Percentiles rank a stretch among this genome's conserved stretches.
These are phyloP conservation scores for Ophidiomyces ophidiicola DNA, from an alignment of 2,329 filamentous ascomycete species.

Conservation along the genomic window DNA sequence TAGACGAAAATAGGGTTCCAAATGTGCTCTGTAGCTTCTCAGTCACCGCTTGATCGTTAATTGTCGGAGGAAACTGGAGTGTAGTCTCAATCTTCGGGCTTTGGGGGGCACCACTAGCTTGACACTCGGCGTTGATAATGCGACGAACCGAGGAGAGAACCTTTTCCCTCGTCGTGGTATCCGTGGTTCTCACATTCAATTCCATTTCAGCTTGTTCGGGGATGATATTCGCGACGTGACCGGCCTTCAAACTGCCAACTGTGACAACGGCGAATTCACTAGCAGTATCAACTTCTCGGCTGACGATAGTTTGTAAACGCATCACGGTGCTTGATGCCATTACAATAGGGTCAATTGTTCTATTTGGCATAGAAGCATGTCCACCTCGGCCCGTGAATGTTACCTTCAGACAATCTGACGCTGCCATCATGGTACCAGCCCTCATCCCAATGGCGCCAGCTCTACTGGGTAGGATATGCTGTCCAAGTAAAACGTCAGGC, in stretches of 20 bases:
- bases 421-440: slow-evolving; percentile 32
- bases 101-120: slow-evolving; percentile 39
- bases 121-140: slow-evolving; percentile 46
- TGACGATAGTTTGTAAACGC: slow-evolving; percentile 48
- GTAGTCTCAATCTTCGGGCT: slow-evolving; percentile 38
- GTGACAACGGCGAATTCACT: slow-evolving; percentile 46
- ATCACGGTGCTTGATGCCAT: slow-evolving; percentile 46
- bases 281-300: slow-evolving; percentile 41
- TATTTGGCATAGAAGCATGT: slow-evolving; percentile 46
- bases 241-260: slow-evolving; percentile 47
- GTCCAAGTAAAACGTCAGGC: slow-evolving; percentile 46
- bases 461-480: slow-evolving; percentile 42
- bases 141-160: slow-evolving; percentile 39
- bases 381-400: slow-evolving; percentile 48
- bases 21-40: slow-evolving; percentile 37
- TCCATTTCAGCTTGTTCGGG: slow-evolving; percentile 43
- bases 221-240: slow-evolving; percentile 50
- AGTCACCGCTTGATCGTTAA: slow-evolving; percentile 41
- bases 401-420: slow-evolving; percentile 38
- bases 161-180: slow-evolving; percentile 35
- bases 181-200: slow-evolving; percentile 43
- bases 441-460: slow-evolving; percentile 32
- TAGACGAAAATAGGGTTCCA: slow-evolving; percentile 34
- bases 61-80: slow-evolving; percentile 41
- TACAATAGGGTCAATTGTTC: slow-evolving; percentile 46